Base-by-base conservation (phyloP, 176 grass and related monocot species). In the Leersia perrieri region DNA sequence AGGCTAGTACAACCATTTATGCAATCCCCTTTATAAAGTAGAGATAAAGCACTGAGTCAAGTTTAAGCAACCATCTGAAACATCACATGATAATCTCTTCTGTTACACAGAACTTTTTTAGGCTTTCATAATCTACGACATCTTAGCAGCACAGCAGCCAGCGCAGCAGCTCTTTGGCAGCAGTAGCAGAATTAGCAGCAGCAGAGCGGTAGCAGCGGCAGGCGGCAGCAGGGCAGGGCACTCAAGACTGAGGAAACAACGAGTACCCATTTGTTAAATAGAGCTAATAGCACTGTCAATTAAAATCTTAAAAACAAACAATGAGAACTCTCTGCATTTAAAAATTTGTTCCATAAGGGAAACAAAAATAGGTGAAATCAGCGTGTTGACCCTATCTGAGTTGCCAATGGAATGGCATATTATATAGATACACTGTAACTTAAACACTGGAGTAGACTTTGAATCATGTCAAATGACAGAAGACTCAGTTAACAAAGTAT, bases 211-310 rank as follows among this genome's bases (percentile, higher is more conserved):
- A 39, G 80, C 82, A 38, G 87, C 82, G 36, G 86, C 75, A 16
- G 66, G 87, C 82, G 36, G 86, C 75, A 16, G 66, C 70, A 70
- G 70, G 38, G 51, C 47, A 69, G 63, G 27, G 75, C 49, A 74
- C n/a, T 74, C 75, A 84, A 70, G 42, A 87, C 89, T 90, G 89
- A 75, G 79, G 75, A 87, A 90, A 91, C 76, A 87, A 91, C 27
- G 63, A 87, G 84, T 76, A 80, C 30, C 75, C 70, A 75, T 69
- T 79, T 84, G 84, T 87, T 76, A 91, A 87, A 9, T 33, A 87
- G 36, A 80, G 80, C 80, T 85, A 76, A 85, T 45, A 38, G 13
- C 60, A 82, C 11, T 60, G 30, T 33, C 73, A 71, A 83, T 70
- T 45, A 87, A 16, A 23, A 75, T 30, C 31, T 58, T 40, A 18